Base-by-base conservation (phyloP, 345 rosid species). In the Garcia nutans region DNA sequence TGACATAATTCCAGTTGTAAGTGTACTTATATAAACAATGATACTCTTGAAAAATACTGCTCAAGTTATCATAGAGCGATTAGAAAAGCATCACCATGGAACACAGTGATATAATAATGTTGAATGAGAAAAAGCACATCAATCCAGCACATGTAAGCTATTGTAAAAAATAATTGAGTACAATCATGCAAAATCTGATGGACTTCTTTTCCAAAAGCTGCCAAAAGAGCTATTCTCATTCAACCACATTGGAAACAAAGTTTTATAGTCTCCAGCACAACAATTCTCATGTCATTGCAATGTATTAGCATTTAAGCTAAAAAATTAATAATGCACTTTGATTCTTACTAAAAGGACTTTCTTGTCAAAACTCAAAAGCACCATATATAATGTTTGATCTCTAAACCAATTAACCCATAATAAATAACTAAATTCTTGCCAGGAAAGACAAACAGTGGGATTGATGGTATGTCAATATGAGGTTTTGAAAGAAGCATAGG, bases 1-100 rank as follows among this genome's bases (percentile, higher is more conserved):
- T 16, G 17, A 70, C 20, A 58, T n/a, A 71, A 60, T 26, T 50
- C 33, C 26, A 62, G 54, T 58, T 68, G 49, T 15, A 68, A 65
- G 54, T 42, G 50, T 11, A 59, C 15, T 16, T 13, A 22, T 22
- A 11, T 22, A 65, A 65, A 10, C 19, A 49, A 52, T 22, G 19
- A 47, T 49, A 42, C 54, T 52, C 67, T 57, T 72, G 33, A 47
- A 56, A 22, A 37, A 10, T 37, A 33, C 50, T 54, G 57, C 15
- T 6, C 74, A 56, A 7, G 26, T 23, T 37, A 10, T n/a, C 5
- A 19, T 19, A 57, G 10, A 41, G 6, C 2, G 8, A 17, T 5
- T 22, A 22, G 15, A 20, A 8, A 31, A 65, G 17, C 69, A 65
- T 12, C 1, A 44, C 17, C 23, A 13, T 10, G 22, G 20, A 47